Evolutionary conservation across 1,139 yeast genomes (phyloP).

Genomic region (Kodamaea ohmeri): DNA sequence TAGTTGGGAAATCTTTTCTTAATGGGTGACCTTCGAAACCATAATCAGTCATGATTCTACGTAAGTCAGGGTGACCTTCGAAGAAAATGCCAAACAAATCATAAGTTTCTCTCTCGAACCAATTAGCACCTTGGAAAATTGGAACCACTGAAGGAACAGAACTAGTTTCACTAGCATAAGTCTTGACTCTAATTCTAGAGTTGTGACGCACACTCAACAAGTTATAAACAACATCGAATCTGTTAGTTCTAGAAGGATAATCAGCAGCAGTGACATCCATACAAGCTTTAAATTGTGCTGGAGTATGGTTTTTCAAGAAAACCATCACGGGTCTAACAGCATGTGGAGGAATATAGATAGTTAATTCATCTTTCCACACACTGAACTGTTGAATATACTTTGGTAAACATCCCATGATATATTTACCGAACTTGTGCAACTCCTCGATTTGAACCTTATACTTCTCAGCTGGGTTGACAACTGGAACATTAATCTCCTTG

Average conservation of each 20-base stretch:
- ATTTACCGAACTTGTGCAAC: constrained; percentile 79
- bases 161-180: constrained; percentile 80
- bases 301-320: constrained; percentile 74
- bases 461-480: constrained; percentile 77
- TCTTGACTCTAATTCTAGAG: constrained; percentile 84
- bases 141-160: constrained; percentile 78
- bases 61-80: constrained; percentile 85
- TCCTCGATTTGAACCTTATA: constrained; percentile 68
- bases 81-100: constrained; percentile 85
- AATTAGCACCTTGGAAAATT: constrained; percentile 75
- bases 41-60: constrained; percentile 89
- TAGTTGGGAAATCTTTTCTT: constrained; percentile 90
- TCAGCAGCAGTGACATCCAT: constrained; percentile 87
- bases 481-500: constrained; percentile 47
- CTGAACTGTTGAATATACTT: constrained; percentile 80
- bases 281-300: constrained; percentile 75
- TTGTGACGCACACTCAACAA: constrained; percentile 78
- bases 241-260: constrained; percentile 77
- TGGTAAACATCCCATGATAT: constrained; percentile 75
- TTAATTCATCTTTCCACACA: constrained; percentile 89
- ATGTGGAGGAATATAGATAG: constrained; percentile 71
- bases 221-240: constrained; percentile 87
- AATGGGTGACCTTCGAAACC: constrained; percentile 93
- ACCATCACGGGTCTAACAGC: constrained; percentile 69
- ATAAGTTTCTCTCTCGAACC: constrained; percentile 89